phyloP scores from a whole-genome alignment of 345 rosid genomes.

The Aquilaria yunnanensis region DNA sequence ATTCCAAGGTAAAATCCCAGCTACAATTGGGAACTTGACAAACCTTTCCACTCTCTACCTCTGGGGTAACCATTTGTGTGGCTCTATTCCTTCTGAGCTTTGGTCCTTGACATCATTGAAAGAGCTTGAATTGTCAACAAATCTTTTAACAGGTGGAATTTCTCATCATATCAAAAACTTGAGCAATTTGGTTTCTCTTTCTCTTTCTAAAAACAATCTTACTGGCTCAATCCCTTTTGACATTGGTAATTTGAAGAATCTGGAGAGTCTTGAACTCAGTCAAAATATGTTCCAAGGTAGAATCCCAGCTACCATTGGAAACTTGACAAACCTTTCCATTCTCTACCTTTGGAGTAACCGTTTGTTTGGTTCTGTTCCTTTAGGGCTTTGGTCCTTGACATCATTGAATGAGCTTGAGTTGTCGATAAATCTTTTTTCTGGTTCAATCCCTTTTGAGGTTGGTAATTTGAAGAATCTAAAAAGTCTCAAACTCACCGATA shows the following conservation, averaged over 20 bases:
- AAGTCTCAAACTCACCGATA: no score
- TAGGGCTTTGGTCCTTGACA: not conserved
- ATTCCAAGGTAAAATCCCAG: not conserved
- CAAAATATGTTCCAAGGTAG: not conserved
- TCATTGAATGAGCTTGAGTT: not conserved
- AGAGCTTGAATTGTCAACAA: slow-evolving; percentile 1
- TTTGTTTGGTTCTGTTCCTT: slow-evolving; percentile 16
- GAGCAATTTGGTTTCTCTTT: not conserved
- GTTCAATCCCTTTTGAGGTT: no score
- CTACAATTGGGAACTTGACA: slow-evolving; percentile 16
- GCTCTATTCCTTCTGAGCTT: slow-evolving; percentile 12
- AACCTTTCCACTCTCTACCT: slow-evolving; percentile 13
- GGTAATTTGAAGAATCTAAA: no score
- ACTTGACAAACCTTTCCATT: slow-evolving; percentile 11
- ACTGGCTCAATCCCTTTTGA: slow-evolving; percentile 16
- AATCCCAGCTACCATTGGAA: slow-evolving; percentile 14
- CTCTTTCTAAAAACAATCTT: slow-evolving; percentile 7
- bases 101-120: no score
- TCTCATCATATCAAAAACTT: no score
- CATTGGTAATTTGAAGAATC: slow-evolving; percentile 15
- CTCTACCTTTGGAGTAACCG: slow-evolving; percentile 14
- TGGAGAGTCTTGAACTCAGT: not conserved
- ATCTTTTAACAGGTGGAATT: not conserved
- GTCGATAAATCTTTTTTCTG: no score
- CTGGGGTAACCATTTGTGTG: slow-evolving; percentile 14